Base-by-base conservation (phyloP, 192 early-diverging fungal species). In the Radiomyces spectabilis region DNA sequence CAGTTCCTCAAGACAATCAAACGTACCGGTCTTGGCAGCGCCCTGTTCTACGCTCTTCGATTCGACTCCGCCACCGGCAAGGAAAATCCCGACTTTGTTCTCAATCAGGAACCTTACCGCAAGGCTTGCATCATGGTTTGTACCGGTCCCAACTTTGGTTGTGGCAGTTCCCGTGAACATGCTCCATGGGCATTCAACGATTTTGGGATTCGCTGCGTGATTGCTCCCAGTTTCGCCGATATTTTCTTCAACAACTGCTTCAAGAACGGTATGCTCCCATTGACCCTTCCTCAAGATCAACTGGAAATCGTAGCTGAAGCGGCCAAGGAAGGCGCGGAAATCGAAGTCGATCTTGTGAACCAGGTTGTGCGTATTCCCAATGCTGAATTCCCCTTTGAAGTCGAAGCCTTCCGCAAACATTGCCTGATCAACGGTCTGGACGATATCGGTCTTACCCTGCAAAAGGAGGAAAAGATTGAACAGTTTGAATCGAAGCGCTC, bases 1-100 rank as follows among this genome's bases (percentile, higher is more conserved):
- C 81, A 86, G 57, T 86, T 86, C 68, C 75, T 86, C 38, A 86
- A 86, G 63, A 86, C 84, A 46, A 86, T 86, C 65, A 76, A 81
- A 57, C 71, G 81, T 16, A 86, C 84, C 22, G 84, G 84, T 1
- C 73, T 86, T 25, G 81, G 81, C 46, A 65, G 43, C 5, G 68
- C 75, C 18, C 63, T 86, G 5, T 86, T 86, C 63, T 74, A 74
- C 63, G 74, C 75, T 43, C 61, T 82, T 42, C 77, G 84, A 22
- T 82, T 76, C 55, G 61, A 78, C 61, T 50, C 63, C n/a, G 19
- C 58, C 22, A 79, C 74, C 22, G 67, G 60, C 29, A 39, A 45
- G 1, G 78, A 79, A 33, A 57, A 58, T 5, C 71, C 76, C 34
- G 55, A 77, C 37, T 86, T 86, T 73, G 72, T 86, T 18, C 71